Percentiles rank a stretch among this genome's conserved stretches.
These are phyloP conservation scores for Boletus fagicola DNA, from an alignment of 768 basidiomycete genomes.

Conservation along the genomic window DNA sequence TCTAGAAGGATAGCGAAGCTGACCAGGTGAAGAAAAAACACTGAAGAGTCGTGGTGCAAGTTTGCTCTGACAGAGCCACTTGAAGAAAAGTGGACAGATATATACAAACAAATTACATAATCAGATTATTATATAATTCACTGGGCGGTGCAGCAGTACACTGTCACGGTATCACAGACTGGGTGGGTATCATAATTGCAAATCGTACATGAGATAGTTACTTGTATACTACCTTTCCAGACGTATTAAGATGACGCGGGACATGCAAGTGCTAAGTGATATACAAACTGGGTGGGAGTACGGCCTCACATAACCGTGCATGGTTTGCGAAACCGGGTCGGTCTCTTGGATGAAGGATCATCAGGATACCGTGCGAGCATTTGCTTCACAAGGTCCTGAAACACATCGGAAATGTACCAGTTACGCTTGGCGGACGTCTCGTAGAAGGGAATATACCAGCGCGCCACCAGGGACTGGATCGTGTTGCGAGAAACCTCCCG, in stretches of 20 bases:
- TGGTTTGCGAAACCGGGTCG: slow-evolving; percentile 23
- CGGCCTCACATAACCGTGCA: slow-evolving; percentile 41
- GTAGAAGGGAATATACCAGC: slow-evolving; percentile 75
- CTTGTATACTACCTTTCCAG: slow-evolving; percentile 7
- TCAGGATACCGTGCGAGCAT: slow-evolving; percentile 67
- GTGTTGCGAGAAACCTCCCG: slow-evolving; percentile 68
- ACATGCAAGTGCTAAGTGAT: slow-evolving; percentile 6
- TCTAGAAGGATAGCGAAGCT: not conserved
- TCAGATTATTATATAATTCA: slow-evolving; percentile 7
- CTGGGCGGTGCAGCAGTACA: not conserved
- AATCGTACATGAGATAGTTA: slow-evolving; percentile 12
- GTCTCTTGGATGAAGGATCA: slow-evolving; percentile 36
- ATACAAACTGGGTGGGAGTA: slow-evolving; percentile 4
- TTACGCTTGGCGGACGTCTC: slow-evolving; percentile 88
- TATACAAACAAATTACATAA: slow-evolving; percentile 10
- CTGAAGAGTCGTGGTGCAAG: slow-evolving; percentile 25
- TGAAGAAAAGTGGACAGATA: slow-evolving; percentile 17
- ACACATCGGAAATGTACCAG: slow-evolving; percentile 77
- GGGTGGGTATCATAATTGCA: slow-evolving; percentile 10
- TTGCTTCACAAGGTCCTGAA: slow-evolving; percentile 71
- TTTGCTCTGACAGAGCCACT: slow-evolving; percentile 7
- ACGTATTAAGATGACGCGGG: not conserved
- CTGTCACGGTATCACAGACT: too few relatives aligned
- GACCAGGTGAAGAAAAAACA: slow-evolving; percentile 2
- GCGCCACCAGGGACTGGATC: slow-evolving; percentile 60